Evolutionary conservation across 1,139 yeast species (phyloP), one percentile per base, ranked within the genome.

Genomic region (Chernovozyma sophiae-reginae): DNA sequence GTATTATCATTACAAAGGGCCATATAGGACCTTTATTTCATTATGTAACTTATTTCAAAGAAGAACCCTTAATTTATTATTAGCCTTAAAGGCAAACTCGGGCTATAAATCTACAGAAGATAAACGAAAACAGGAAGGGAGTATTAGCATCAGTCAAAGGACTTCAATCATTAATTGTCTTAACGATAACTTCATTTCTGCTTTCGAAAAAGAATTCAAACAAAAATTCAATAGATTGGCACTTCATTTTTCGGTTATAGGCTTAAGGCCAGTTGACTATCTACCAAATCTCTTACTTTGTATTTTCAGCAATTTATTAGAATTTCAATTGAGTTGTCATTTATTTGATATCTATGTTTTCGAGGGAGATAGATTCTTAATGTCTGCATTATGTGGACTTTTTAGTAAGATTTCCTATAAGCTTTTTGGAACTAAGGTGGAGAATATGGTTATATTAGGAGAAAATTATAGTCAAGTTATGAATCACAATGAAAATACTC

Each of bases 341-440:
- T 32, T 81, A 6, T 51, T 83, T 44, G 89, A 81, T 51, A 63
- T 80, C 7, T 69, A 68, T 51, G 53, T 79, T n/a, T 79, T 80
- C 51, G 86, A 81, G 49, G 79, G 80, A 3, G 81, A 76, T 44
- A 57, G 68, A 2, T 69, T 74, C 44, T 51, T 77, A 35, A 57
- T 72, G 39, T 65, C 78, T 20, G 68, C 67, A 14, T 65, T 71
- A 1, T 51, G 79, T 8, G 81, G 77, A 0, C 53, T 77, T 12
- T 51, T 81, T 35, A 61, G 64, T 19, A 61, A 65, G 33, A 55
- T 74, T 22, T 74, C 73, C 33, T 76, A 70, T 47, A 75, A 73
- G 47, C 61, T 81, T 17, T 79, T 68, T 51, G 84, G 81, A 2
- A 51, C 65, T 25, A 61, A 63, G 28, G 50, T 60, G 4, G 86